Percentiles rank a stretch among this genome's conserved stretches.
Evolutionary conservation across 1,139 yeast species (phyloP).

Genomic region (Diutina rugosa): DNA sequence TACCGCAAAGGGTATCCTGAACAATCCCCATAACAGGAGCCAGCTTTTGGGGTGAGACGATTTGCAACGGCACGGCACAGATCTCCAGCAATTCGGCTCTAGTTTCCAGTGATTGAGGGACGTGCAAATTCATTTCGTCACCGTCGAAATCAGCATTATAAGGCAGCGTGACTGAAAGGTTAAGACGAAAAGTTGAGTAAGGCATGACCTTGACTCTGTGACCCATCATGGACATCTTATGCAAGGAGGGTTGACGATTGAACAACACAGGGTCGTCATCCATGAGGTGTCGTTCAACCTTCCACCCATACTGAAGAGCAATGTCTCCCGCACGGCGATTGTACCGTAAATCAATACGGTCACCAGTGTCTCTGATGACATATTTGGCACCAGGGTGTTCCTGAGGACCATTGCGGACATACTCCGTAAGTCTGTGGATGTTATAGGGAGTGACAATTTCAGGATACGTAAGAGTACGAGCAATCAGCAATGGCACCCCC

Average conservation of each 20-base stretch:
- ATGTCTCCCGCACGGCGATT: constrained; percentile 98
- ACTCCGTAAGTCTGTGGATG: constrained; percentile 82
- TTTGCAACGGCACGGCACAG: constrained; percentile 94
- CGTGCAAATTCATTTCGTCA: constrained; percentile 99
- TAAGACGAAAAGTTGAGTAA: constrained; percentile 91
- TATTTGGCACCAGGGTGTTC: constrained; percentile 99
- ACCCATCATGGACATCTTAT: constrained; percentile 99
- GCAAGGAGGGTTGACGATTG: constrained; percentile 98
- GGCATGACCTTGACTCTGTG: constrained; percentile 99
- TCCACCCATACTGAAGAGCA: constrained; percentile 97
- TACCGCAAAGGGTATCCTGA: constrained; percentile 95
- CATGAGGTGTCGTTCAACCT: constrained; percentile 95
- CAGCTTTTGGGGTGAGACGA: constrained; percentile 95
- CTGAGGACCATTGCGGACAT: constrained; percentile 94
- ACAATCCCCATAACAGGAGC: constrained; percentile 99
- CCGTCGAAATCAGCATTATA: constrained; percentile 99
- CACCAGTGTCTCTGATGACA: constrained; percentile 96
- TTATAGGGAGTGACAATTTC: constrained; percentile 97
- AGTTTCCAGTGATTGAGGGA: constrained; percentile 97
- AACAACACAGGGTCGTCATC: constrained; percentile 95
- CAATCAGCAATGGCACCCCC: constrained; percentile 96
- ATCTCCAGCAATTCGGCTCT: constrained; percentile 90
- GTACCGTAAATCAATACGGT: constrained; percentile 91
- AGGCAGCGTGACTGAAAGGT: constrained; percentile 94
- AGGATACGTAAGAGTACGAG: constrained; percentile 90